Base-by-base conservation (phyloP, 176 grass and related monocot genomes). In the Lolium multiflorum region DNA sequence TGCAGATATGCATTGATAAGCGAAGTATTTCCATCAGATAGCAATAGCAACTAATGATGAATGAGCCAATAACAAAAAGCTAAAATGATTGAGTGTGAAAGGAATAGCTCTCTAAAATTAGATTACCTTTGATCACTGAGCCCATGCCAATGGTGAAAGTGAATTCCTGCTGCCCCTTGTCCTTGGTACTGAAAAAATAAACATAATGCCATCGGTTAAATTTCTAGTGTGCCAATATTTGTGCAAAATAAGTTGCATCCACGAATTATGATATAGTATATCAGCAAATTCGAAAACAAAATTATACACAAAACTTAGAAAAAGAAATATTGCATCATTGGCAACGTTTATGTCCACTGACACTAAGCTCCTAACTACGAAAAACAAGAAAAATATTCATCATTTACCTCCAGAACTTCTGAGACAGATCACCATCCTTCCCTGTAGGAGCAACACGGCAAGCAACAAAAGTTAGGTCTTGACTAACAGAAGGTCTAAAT, bases 401-500 rank as follows among this genome's bases (percentile, higher is more conserved):
- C 7, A 77, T 83, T 71, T 71, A 98, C 96, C 96, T 98, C 96
- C 96, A 98, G 50, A 98, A 96, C 73, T 98, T 98, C 86, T 98
- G 82, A 1, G 92, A 89, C 50, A 96, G 89, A 90, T 94, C 97
- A 22, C 92, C 76, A 70, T 96, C 87, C 89, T 96, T 99, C 48
- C 97, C 97, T 96, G 82, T 17, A 88, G 35, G 69, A 62, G 81
- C 14, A 78, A n/a, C 52, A 66, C 1, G 77, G 14, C 46, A 86
- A 74, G 17, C 17, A 82, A 65, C 44, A 63, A 31, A 72, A 73
- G 16, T 84, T 74, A 86, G 57, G 1, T 1, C 51, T 14, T 11
- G 58, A 47, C 0, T 57, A 71, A 35, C 12, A 57, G 31, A 76
- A 20, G 5, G 3, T 80, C 7, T 21, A 48, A 76, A 20, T 66